phyloP scores from a whole-genome alignment of 1,139 yeast genomes.

The Meyerozyma elateridarum region DNA sequence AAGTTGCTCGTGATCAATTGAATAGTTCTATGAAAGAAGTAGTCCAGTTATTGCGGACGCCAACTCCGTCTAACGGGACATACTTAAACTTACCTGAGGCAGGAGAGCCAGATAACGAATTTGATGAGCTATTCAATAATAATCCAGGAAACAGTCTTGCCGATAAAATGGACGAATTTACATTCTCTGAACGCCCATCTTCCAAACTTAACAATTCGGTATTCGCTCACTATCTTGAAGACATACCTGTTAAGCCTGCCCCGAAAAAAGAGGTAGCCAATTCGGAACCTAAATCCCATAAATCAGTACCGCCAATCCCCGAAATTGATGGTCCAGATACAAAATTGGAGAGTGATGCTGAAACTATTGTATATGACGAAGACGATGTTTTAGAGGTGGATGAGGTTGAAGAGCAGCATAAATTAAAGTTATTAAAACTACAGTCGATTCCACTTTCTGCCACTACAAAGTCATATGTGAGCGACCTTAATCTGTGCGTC shows the following conservation, averaged over 20 bases:
- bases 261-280: not conserved
- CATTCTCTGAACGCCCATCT: not conserved
- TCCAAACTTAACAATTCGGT: not conserved
- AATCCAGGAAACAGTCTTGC: not conserved
- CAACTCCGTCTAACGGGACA: conserved; percentile 19
- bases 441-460: too few species aligned
- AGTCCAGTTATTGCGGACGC: conserved; percentile 35
- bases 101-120: conserved; percentile 1
- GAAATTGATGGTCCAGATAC: too few species aligned
- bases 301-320: not conserved
- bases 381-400: conserved; percentile 2
- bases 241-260: not conserved
- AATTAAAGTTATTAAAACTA: too few species aligned
- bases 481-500: too few species aligned
- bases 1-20: conserved; percentile 35
- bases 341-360: conserved; percentile 14
- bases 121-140: conserved; percentile 1
- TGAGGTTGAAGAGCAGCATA: conserved; percentile 3
- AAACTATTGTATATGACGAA: conserved; percentile 14
- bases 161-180: conserved; percentile 1
- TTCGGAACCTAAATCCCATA: not conserved
- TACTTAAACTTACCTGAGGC: conserved; percentile 19
- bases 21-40: conserved; percentile 42
- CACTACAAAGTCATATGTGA: too few species aligned
- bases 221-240: conserved; percentile 3